Conservation (phyloP, 345 rosid genomes). For the Murraya paniculata region DNA sequence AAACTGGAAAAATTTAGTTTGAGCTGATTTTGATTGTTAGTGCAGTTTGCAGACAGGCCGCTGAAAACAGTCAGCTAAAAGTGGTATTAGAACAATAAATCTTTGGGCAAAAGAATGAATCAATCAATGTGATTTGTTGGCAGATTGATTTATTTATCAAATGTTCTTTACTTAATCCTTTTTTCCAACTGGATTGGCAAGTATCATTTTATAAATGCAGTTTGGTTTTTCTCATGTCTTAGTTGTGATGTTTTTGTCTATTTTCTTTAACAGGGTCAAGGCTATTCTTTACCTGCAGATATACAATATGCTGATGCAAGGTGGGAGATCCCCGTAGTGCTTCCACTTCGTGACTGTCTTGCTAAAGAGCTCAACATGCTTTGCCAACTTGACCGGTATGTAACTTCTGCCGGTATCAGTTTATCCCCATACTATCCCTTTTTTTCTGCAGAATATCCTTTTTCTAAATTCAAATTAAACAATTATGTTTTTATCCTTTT, state of each 20-base stretch:
- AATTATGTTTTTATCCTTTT: neutral
- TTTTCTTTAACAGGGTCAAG: slow-evolving; percentile 66
- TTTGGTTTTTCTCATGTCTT: neutral
- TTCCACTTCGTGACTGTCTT: slow-evolving; percentile 86
- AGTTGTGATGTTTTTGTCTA: neutral
- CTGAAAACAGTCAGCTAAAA: neutral
- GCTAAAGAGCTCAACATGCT: slow-evolving; percentile 62
- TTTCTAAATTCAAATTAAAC: neutral
- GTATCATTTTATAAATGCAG: neutral
- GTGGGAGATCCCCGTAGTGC: slow-evolving; percentile 74
- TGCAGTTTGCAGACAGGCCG: neutral
- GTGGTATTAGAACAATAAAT: neutral
- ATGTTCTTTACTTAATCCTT: neutral
- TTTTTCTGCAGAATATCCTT: neutral
- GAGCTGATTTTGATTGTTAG: neutral
- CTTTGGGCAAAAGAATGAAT: neutral
- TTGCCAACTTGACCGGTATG: slow-evolving; percentile 76
- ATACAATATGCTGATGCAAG: slow-evolving; percentile 88
- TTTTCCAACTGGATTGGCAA: neutral
- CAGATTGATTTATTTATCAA: neutral
- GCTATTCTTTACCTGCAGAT: slow-evolving; percentile 94
- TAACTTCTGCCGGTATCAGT: slow-evolving; percentile 2
- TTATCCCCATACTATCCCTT: neutral
- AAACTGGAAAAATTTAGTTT: neutral
- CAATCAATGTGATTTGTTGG: neutral